Percentiles rank a stretch among this genome's conserved stretches.
These are phyloP conservation scores for Aquilaria malaccensis DNA, from an alignment of 345 rosid genomes.

Conservation along the genomic window DNA sequence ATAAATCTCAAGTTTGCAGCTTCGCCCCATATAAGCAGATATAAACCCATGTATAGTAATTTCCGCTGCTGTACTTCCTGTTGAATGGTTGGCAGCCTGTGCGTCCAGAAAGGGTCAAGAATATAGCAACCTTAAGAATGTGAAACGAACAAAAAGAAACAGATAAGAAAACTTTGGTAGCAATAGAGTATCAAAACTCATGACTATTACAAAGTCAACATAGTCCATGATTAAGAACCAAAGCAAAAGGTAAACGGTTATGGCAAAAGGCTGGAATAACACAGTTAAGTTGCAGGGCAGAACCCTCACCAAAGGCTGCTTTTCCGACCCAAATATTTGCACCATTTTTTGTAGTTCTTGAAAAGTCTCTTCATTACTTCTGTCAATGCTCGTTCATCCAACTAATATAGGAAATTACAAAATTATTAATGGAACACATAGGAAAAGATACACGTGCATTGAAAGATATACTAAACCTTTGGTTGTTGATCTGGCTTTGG, in stretches of 20 bases:
- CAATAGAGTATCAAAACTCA: too few species aligned
- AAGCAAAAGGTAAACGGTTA: neutral
- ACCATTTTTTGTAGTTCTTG: constrained; percentile 60
- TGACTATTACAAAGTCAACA: too few species aligned
- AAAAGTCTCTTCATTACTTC: constrained; percentile 56
- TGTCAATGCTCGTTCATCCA: constrained; percentile 53
- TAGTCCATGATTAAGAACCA: neutral
- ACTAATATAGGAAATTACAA: constrained; percentile 19
- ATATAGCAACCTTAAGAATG: neutral
- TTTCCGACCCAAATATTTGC: constrained; percentile 62
- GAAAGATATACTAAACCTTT: constrained; percentile 30
- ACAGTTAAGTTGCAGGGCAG: neutral
- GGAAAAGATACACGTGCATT: constrained; percentile 3
- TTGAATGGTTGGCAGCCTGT: constrained; percentile 90
- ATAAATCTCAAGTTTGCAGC: constrained; percentile 94
- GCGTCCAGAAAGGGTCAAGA: neutral
- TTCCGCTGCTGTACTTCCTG: constrained; percentile 95
- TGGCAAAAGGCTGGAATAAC: neutral
- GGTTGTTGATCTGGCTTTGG: constrained; percentile 46
- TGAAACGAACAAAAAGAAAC: neutral
- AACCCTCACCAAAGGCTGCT: constrained; percentile 56
- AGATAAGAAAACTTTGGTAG: neutral
- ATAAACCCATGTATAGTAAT: constrained; percentile 81
- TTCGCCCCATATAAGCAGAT: constrained; percentile 95
- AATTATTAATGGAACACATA: neutral